Evolutionary conservation across 306 rosid genomes (phyloP).

Genomic region (Begonia fuchsioides): DNA sequence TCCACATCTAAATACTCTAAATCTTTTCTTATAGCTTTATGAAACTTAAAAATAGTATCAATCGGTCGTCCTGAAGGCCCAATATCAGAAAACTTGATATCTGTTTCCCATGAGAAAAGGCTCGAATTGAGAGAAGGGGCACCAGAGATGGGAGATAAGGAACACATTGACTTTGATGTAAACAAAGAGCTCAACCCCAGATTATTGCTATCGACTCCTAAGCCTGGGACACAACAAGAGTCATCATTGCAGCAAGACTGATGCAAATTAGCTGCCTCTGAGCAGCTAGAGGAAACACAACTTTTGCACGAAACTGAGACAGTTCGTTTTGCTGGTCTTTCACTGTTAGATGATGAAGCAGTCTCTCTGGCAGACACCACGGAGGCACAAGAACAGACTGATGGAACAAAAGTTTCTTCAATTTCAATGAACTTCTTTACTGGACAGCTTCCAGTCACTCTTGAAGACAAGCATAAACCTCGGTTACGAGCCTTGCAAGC

Average conservation of each 20-base stretch:
- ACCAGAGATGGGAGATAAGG: constrained; percentile 62
- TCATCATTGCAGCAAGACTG: constrained; percentile 44
- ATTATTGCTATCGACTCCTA: constrained; percentile 80
- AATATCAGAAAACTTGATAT: constrained; percentile 40
- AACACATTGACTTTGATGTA: constrained; percentile 71
- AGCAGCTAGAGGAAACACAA: constrained; percentile 20
- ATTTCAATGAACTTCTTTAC: constrained; percentile 52
- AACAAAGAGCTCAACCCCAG: constrained; percentile 68
- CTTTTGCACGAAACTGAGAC: constrained; percentile 23
- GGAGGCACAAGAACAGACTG: constrained; percentile 44
- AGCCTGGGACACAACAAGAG: constrained; percentile 84
- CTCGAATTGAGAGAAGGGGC: constrained; percentile 93
- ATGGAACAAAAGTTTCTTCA: constrained; percentile 40
- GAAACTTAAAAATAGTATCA: constrained; percentile 96
- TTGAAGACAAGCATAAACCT: constrained; percentile 72
- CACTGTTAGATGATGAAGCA: constrained; percentile 25
- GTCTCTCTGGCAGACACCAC: constrained; percentile 38
- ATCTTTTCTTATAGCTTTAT: constrained; percentile 94
- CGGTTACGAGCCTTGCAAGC: constrained; percentile 95
- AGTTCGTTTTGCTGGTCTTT: constrained; percentile 47
- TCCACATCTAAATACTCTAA: constrained; percentile 93
- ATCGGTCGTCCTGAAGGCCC: constrained; percentile 81
- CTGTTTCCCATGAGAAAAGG: constrained; percentile 92
- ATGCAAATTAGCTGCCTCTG: constrained; percentile 31
- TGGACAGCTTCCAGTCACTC: constrained; percentile 64